phyloP scores from a whole-genome alignment of 176 grass and related monocot genomes.

The Lolium rigidum region DNA sequence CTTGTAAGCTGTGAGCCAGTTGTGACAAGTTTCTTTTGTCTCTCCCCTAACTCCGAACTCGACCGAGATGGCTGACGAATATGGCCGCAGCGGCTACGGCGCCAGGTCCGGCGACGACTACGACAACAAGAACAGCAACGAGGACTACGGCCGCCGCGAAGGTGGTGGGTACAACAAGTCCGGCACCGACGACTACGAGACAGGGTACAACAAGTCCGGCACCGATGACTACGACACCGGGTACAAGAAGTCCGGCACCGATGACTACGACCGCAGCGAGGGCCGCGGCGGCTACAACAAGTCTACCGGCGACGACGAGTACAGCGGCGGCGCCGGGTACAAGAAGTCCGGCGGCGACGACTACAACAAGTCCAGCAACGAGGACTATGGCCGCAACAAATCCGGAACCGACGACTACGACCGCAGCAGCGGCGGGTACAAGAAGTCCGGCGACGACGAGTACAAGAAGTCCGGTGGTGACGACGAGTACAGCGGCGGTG shows the following conservation, averaged over 20 bases:
- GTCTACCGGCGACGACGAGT: conserved; percentile 9
- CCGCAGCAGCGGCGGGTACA: not conserved
- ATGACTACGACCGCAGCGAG: not conserved
- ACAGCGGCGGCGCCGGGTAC: conserved; percentile 26
- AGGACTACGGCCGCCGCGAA: not conserved
- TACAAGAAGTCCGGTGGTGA: not conserved
- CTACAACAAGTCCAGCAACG: conserved; percentile 21
- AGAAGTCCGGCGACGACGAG: not conserved
- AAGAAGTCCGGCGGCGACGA: conserved; percentile 10
- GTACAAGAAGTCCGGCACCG: conserved; percentile 24
- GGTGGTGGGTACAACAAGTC: conserved; percentile 30
- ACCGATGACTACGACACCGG: not conserved
- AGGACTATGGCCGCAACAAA: not conserved
- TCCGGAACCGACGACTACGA: not conserved
- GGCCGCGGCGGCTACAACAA: conserved; percentile 21
- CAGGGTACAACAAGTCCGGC: conserved; percentile 7
- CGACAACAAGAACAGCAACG: conserved; percentile 15
- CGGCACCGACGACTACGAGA: not conserved
- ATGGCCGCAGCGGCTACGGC: conserved; percentile 40
- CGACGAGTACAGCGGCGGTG: not conserved
- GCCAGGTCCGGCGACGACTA: conserved; percentile 29
- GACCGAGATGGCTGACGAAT: conserved; percentile 52
- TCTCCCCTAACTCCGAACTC: not conserved
- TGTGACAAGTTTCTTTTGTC: not conserved
- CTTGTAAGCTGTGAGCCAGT: not conserved